Base-by-base conservation (phyloP, 208 protist genomes). In the Acanthamoeba sp. region DNA sequence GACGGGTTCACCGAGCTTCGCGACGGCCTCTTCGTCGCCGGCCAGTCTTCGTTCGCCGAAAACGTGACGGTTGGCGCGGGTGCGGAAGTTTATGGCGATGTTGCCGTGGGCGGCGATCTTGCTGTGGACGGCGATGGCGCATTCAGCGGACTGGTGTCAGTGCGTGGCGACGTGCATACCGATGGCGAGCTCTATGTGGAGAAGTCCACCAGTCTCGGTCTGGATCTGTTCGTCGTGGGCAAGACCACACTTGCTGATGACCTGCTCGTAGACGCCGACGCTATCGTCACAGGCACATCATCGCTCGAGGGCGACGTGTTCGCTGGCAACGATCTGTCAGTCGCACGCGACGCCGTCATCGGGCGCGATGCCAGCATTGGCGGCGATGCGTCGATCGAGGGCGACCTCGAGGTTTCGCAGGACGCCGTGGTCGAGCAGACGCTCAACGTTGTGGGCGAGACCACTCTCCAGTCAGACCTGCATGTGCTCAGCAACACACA, bases 1-100 rank as follows among this genome's bases (percentile, higher is more conserved):
- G 73, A 84, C 73, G 59, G 59, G 48, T 52, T 88, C 80, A 64
- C 80, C 80, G 69, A 80, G 69, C 50, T 88, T 18, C 80, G 40
- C 27, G 50, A 88, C 80, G 80, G 50, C 16, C 80, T 88, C 48
- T 64, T 24, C 48, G 80, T 88, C 42, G 40, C 5, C 29, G 80
- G 80, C 38, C 29, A 22, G 48, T 88, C 80, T 40, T 62, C 48
- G 9, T 88, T 88, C 80, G 80, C 40, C 48, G 80, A 88, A 24
- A 42, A 64, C 18, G 27, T 88, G 7, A 59, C 80, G 6, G 32
- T 88, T 18, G 55, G 12, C 16, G 22, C 20, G 73, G n/a, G n/a
- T n/a, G n/a, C n/a, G n/a, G n/a, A n/a, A n/a, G n/a, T n/a, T n/a
- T n/a, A n/a, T n/a, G n/a, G 55, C 64, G 64, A 73, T 24, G 27